Base-by-base conservation (phyloP, 2,329 filamentous ascomycete species). In the Hypoxylon sp. region DNA sequence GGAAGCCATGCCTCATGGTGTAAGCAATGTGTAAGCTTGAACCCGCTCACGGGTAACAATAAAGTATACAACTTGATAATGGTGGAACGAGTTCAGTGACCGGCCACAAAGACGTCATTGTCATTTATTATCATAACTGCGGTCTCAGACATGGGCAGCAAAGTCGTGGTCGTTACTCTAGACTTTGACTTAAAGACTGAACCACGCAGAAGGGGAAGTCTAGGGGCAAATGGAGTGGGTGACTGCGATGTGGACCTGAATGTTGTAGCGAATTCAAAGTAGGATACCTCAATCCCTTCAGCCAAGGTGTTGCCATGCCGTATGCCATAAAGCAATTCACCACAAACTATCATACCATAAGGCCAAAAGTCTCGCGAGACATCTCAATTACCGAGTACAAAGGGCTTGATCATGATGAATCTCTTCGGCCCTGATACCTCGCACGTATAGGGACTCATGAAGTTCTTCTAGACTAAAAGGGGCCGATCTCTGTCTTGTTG, bases 401-500 rank as follows among this genome's bases (percentile, higher is more conserved):
- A 54, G 2, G 62, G 19, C 2, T 60, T n/a, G 1, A 8, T 7
- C 55, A 64, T 45, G 23, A 52, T 60, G 5, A 23, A 7, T 63
- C 39, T 5, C 32, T 34, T 60, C 52, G 58, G 34, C 63, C 29
- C 3, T 30, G 29, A 41, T 30, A 3, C 7, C 5, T 25, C 30
- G 11, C 37, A 51, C 5, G 32, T 39, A 19, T 34, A 19, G 14
- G 19, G 4, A 37, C 21, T 45, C 14, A 9, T 21, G 2, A 16
- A 32, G 9, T 16, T 27, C 32, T 16, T 27, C 32, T 2, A 14
- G 19, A 16, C 52, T 70, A 73, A 39, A 75, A 74, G 19, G 74
- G 73, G 2, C 73, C 74, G 16, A 52, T 71, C 58, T 73, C 67
- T 29, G 78, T 76, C 70, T 76, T 77, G 71, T 79, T 80, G n/a